Conservation (phyloP, 176 grass and related monocot genomes). For the Bothriochloa decipiens region DNA sequence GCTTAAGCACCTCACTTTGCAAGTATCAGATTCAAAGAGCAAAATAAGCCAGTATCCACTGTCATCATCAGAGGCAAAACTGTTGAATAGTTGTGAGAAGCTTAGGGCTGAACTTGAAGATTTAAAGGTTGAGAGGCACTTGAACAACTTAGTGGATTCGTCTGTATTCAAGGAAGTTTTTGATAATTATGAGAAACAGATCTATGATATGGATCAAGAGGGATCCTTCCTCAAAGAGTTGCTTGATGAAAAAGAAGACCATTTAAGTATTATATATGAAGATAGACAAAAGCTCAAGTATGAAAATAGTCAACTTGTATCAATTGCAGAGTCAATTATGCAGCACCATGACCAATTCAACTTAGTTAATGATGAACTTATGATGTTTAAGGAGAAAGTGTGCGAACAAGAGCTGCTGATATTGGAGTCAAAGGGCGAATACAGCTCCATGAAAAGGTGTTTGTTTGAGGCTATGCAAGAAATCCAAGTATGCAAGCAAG, state of each 20-base stretch:
- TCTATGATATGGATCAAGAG: conserved; percentile 57
- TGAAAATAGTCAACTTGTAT: conserved; percentile 64
- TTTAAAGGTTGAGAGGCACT: conserved; percentile 47
- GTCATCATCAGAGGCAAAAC: conserved; percentile 33
- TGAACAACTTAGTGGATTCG: conserved; percentile 47
- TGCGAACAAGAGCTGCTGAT: conserved; percentile 57
- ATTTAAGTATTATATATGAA: conserved; percentile 40
- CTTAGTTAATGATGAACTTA: conserved; percentile 60
- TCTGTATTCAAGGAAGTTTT: conserved; percentile 57
- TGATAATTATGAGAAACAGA: conserved; percentile 33
- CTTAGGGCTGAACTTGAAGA: conserved; percentile 56
- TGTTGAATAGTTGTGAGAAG: conserved; percentile 46
- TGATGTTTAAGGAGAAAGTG: conserved; percentile 64
- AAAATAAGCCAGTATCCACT: conserved; percentile 28
- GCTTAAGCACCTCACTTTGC: conserved; percentile 37
- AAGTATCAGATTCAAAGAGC: conserved; percentile 38
- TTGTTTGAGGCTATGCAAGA: conserved; percentile 63
- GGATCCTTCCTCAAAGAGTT: conserved; percentile 49
- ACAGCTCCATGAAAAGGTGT: conserved; percentile 55
- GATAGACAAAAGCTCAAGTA: conserved; percentile 72
- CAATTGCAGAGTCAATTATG: conserved; percentile 57
- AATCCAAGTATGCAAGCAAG: conserved; percentile 55
- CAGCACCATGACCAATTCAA: conserved; percentile 76
- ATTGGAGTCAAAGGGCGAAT: conserved; percentile 64
- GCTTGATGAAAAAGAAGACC: conserved; percentile 60